phyloP scores from a whole-genome alignment of 1,284 basidiomycete species.

The Cystobasidium slooffiae region DNA sequence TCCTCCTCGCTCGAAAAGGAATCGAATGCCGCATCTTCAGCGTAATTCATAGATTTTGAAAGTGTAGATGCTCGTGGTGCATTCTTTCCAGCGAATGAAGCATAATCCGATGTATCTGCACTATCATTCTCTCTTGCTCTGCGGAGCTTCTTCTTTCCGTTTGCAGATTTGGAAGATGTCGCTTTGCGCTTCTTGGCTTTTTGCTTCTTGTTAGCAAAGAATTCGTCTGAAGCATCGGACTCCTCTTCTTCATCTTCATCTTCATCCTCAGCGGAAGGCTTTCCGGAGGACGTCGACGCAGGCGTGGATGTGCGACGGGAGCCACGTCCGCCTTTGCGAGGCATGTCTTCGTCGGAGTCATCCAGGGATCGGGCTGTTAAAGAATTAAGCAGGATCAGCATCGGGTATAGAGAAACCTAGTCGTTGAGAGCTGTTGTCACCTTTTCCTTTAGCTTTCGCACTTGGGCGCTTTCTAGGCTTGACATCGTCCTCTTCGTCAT shows the following conservation, averaged over 20 bases:
- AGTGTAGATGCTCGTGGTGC: conserved; percentile 23
- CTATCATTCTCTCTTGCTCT: conserved; percentile 9
- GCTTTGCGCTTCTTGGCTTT: conserved; percentile 31
- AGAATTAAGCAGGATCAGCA: not conserved
- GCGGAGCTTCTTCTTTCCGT: conserved; percentile 39
- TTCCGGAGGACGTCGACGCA: conserved; percentile 28
- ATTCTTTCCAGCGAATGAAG: conserved; percentile 34
- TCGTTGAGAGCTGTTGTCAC: conserved; percentile 20
- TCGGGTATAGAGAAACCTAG: not conserved
- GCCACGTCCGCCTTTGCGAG: conserved; percentile 28
- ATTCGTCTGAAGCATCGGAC: conserved; percentile 37
- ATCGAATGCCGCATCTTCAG: conserved; percentile 27
- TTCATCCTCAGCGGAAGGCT: conserved; percentile 42
- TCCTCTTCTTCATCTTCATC: conserved; percentile 44
- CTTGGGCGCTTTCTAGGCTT: conserved; percentile 16
- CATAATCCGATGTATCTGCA: conserved; percentile 32
- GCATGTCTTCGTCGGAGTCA: conserved; percentile 46
- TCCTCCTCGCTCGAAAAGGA: conserved; percentile 21
- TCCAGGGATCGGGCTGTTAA: conserved; percentile 1
- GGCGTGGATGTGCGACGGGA: conserved; percentile 3
- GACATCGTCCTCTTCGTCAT: conserved; percentile 44
- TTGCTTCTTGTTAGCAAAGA: conserved; percentile 26
- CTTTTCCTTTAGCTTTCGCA: conserved; percentile 46
- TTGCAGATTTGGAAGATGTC: not conserved
- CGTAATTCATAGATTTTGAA: conserved; percentile 30